Percentiles rank a stretch among this genome's conserved stretches.
Conservation (phyloP, 139 green algal species). For the Gonium pectorale region DNA sequence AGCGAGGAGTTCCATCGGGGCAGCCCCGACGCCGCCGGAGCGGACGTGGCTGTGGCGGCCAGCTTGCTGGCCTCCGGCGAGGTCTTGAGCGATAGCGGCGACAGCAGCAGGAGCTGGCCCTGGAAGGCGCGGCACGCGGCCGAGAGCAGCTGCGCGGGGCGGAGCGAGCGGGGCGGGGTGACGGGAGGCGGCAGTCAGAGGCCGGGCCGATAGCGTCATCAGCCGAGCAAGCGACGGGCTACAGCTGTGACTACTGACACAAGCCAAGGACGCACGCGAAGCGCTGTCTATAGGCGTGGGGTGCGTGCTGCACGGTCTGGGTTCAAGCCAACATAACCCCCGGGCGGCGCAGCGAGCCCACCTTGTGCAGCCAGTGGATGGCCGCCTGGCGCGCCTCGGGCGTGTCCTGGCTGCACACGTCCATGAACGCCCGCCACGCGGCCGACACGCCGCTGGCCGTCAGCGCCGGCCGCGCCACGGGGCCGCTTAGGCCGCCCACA, state of each 20-base stretch:
- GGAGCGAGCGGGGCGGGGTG: not conserved
- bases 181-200: not conserved
- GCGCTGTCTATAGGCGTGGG: not conserved
- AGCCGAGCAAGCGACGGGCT: no score
- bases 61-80: conserved; percentile 6
- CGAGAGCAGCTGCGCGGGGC: conserved; percentile 27
- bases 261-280: not conserved
- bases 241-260: no score
- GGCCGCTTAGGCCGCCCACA: not conserved
- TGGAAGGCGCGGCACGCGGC: conserved; percentile 30
- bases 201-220: no score
- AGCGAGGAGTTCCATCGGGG: conserved; percentile 23
- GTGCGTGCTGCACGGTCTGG: no score
- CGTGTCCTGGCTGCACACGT: conserved; percentile 4
- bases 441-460: not conserved
- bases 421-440: conserved; percentile 18
- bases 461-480: not conserved
- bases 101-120: conserved; percentile 31
- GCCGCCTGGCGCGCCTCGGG: not conserved
- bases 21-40: not conserved
- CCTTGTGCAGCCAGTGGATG: conserved; percentile 48
- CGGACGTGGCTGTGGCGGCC: not conserved
- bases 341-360: no score
- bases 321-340: no score
- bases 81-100: conserved; percentile 39